Percentiles rank a stretch among this genome's conserved stretches.
These are phyloP conservation scores for Cryphonectria parasitica DNA, from an alignment of 2,329 filamentous ascomycete species.

Conservation along the genomic window DNA sequence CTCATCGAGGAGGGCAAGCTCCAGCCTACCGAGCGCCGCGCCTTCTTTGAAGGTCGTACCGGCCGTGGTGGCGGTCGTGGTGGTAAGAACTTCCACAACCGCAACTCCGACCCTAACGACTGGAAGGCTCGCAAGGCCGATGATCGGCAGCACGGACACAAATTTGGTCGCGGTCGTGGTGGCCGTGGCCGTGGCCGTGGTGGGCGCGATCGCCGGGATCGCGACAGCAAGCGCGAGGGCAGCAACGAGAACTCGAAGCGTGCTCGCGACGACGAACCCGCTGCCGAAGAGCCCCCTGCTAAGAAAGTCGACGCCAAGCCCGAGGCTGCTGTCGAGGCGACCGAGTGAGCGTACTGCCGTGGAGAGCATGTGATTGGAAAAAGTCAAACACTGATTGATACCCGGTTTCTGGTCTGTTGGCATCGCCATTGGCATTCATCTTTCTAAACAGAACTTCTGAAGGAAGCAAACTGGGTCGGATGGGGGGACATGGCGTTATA, in stretches of 20 bases:
- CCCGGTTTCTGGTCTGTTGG: conserved; percentile 3
- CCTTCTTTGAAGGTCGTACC: conserved; percentile 53
- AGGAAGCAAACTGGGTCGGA: conserved; percentile 15
- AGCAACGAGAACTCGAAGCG: conserved; percentile 53
- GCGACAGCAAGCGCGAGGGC: conserved; percentile 43
- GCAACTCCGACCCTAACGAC: conserved; percentile 53
- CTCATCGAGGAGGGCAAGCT: conserved; percentile 74
- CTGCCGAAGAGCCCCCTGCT: conserved; percentile 50
- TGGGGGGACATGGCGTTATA: conserved; percentile 24
- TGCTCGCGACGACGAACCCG: conserved; percentile 54
- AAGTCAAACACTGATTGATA: conserved; percentile 3
- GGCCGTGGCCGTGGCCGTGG: conserved; percentile 46
- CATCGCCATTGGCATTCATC: conserved; percentile 6
- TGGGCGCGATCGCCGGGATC: conserved; percentile 47
- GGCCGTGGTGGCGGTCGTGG: conserved; percentile 44
- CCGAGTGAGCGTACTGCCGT: conserved; percentile 17
- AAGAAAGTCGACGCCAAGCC: conserved; percentile 66
- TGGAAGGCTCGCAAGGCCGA: conserved; percentile 68
- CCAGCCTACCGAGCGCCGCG: conserved; percentile 54
- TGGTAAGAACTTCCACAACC: conserved; percentile 41
- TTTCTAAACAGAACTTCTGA: conserved; percentile 3
- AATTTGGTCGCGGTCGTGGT: conserved; percentile 45
- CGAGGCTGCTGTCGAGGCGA: conserved; percentile 35
- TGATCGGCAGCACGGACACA: conserved; percentile 64
- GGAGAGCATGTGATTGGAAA: neutral